These are phyloP conservation scores for Auriscalpium vulgare DNA, from an alignment of 768 basidiomycete species.

Conservation along the genomic window DNA sequence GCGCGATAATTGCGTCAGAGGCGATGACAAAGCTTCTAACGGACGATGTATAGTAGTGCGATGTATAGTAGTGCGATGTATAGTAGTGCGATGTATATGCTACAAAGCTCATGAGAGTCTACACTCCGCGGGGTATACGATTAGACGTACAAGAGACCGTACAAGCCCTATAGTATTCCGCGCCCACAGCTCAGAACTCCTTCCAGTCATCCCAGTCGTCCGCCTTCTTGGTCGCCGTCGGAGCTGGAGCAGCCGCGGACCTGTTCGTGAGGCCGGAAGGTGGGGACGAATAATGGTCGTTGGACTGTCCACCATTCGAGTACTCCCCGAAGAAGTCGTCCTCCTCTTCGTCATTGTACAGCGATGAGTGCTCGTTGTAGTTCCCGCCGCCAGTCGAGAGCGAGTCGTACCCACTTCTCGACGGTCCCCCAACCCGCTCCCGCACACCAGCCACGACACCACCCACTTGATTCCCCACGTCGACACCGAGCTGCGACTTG, in stretches of 20 bases:
- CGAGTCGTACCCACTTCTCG: constrained; percentile 30
- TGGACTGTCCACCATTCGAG: constrained; percentile 9
- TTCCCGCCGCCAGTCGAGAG: constrained; percentile 38
- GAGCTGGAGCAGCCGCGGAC: constrained; percentile 9
- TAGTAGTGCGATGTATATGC: neutral
- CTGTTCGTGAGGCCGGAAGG: constrained; percentile 5
- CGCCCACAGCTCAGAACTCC: constrained; percentile 30
- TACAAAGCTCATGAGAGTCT: neutral
- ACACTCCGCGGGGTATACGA: neutral
- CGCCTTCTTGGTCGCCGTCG: constrained; percentile 22
- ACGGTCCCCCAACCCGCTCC: constrained; percentile 49
- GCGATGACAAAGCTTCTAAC: no score
- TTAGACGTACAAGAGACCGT: neutral
- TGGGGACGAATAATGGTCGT: constrained; percentile 10
- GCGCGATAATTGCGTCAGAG: neutral
- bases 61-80: neutral
- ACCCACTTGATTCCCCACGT: constrained; percentile 73
- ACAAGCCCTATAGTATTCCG: neutral
- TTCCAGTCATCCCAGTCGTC: constrained; percentile 43
- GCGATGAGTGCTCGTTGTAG: constrained; percentile 49
- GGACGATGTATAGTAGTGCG: no score
- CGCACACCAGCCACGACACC: constrained; percentile 59
- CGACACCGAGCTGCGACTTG: constrained; percentile 71
- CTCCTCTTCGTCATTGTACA: constrained; percentile 55
- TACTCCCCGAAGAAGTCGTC: constrained; percentile 37